These are phyloP conservation scores for Hemerocallis citrina DNA, from an alignment of 106 monocot species.

Conservation along the genomic window DNA sequence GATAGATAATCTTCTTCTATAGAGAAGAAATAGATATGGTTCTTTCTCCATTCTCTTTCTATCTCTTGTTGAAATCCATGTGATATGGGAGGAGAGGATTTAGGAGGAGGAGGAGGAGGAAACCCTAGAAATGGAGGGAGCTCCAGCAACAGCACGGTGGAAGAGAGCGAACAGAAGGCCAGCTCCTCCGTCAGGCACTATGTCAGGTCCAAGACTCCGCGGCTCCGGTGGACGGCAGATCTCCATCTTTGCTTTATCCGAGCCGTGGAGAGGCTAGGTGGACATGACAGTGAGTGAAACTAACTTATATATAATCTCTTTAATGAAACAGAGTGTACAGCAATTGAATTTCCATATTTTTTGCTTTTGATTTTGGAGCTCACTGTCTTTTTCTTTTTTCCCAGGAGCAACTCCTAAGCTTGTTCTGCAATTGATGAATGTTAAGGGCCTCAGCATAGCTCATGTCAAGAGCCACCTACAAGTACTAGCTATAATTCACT, in stretches of 20 bases:
- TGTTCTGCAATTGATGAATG: conserved; percentile 76
- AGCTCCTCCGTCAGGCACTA: conserved; percentile 43
- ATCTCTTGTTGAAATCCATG: conserved; percentile 6
- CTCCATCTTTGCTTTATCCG: conserved; percentile 61
- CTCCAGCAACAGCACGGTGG: conserved; percentile 40
- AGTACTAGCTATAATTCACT: conserved; percentile 11
- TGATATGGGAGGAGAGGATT: conserved; percentile 11
- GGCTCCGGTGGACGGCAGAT: conserved; percentile 84
- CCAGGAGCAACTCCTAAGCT: conserved; percentile 78
- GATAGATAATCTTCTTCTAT: neutral
- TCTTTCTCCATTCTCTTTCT: neutral
- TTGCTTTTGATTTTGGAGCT: neutral
- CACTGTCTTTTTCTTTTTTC: neutral
- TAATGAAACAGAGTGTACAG: neutral
- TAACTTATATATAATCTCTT: neutral
- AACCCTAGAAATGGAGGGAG: conserved; percentile 21
- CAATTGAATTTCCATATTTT: neutral
- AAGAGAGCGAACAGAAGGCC: conserved; percentile 25
- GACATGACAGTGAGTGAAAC: conserved; percentile 53
- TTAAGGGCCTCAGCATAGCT: conserved; percentile 58
- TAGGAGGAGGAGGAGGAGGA: conserved; percentile 7
- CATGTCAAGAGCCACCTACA: conserved; percentile 90
- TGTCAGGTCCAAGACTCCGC: conserved; percentile 54
- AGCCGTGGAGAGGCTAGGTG: conserved; percentile 73
- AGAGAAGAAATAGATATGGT: no score